phyloP scores from a whole-genome alignment of 768 basidiomycete genomes.

The Kwoniella dejecticola region DNA sequence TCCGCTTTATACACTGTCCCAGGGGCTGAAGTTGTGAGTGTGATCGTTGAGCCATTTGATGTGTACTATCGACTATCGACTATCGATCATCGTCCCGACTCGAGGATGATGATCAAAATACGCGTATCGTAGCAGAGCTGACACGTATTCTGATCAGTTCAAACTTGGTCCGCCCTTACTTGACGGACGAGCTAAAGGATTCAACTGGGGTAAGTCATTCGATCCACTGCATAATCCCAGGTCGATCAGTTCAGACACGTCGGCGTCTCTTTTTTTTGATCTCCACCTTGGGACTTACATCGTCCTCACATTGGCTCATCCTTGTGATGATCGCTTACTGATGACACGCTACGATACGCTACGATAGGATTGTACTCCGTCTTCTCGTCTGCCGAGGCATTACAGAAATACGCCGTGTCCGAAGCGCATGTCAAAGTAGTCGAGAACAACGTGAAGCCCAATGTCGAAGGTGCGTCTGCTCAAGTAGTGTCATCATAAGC shows the following conservation, averaged over 20 bases:
- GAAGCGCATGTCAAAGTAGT: constrained; percentile 52
- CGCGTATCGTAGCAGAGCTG: no score
- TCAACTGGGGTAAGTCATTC: constrained; percentile 50
- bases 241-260: background rate
- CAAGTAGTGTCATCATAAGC: background rate
- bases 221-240: background rate
- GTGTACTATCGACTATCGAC: no score
- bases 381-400: constrained; percentile 41
- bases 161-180: constrained; percentile 49
- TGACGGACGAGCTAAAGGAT: constrained; percentile 52
- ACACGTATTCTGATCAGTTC: no score
- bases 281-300: no score
- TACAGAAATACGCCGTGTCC: constrained; percentile 52
- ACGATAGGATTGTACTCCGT: constrained; percentile 52
- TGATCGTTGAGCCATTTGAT: background rate
- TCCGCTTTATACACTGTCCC: constrained; percentile 45
- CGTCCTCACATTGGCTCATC: background rate
- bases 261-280: background rate
- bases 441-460: constrained; percentile 43
- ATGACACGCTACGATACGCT: background rate
- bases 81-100: no score
- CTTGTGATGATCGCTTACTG: background rate
- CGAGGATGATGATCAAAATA: no score
- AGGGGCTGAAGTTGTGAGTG: constrained; percentile 41
- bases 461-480: constrained; percentile 45